Evolutionary conservation across 495 filamentous ascomycete genomes (phyloP).

Genomic region (Tuber magnatum): DNA sequence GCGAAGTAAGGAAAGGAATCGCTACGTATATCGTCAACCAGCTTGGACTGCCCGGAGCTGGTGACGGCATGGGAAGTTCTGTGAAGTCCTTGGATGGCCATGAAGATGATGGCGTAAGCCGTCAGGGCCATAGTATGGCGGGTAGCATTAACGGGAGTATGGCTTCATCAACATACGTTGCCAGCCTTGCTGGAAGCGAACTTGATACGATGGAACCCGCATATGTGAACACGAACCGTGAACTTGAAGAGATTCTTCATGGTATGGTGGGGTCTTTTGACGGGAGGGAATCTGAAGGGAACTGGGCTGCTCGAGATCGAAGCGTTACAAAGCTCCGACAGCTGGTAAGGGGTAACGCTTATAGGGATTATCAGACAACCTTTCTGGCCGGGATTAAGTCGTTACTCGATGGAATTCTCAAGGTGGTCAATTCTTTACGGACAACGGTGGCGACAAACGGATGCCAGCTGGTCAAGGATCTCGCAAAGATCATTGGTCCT

Average conservation of each 20-base stretch:
- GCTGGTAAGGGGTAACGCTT: conserved; percentile 75
- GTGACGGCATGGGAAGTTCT: conserved; percentile 48
- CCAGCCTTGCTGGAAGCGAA: conserved; percentile 51
- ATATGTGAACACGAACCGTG: conserved; percentile 69
- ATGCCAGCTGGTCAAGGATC: conserved; percentile 75
- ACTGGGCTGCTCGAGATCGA: conserved; percentile 82
- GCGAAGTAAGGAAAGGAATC: conserved; percentile 77
- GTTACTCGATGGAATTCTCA: conserved; percentile 81
- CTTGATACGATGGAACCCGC: conserved; percentile 67
- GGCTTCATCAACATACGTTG: conserved; percentile 45
- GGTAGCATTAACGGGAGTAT: conserved; percentile 48
- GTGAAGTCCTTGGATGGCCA: conserved; percentile 42
- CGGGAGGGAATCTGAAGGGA: conserved; percentile 80
- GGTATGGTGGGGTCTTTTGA: conserved; percentile 78
- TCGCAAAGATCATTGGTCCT: conserved; percentile 67
- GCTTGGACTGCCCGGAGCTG: conserved; percentile 54
- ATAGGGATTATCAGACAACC: conserved; percentile 61
- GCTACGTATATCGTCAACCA: conserved; percentile 67
- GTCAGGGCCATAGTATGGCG: conserved; percentile 26
- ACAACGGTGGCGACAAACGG: conserved; percentile 83
- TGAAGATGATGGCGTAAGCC: conserved; percentile 36
- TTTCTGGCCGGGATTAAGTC: conserved; percentile 64
- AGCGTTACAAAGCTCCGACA: conserved; percentile 65
- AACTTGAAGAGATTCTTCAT: conserved; percentile 74
- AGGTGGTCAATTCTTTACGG: conserved; percentile 73